phyloP scores from a whole-genome alignment of 768 basidiomycete genomes.

The Neoboletus magnificus region DNA sequence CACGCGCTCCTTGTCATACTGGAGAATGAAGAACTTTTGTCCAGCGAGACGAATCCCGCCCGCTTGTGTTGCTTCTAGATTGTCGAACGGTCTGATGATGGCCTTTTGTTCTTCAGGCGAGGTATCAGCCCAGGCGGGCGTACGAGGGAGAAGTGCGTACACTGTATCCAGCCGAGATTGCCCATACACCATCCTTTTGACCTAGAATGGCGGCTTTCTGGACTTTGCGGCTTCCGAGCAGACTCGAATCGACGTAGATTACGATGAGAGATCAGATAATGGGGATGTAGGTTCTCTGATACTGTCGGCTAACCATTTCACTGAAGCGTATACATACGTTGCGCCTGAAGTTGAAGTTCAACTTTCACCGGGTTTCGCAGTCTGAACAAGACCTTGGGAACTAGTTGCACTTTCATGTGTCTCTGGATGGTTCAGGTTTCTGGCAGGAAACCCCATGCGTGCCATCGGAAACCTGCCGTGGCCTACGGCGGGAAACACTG shows the following conservation, averaged over 20 bases:
- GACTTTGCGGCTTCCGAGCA: slow-evolving; percentile 71
- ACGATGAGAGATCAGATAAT: slow-evolving; percentile 37
- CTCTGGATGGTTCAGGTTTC: too few species aligned
- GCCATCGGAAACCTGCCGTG: too few species aligned
- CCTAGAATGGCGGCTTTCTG: slow-evolving; percentile 57
- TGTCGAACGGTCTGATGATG: slow-evolving; percentile 38
- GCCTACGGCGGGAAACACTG: too few species aligned
- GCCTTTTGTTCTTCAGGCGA: slow-evolving; percentile 25
- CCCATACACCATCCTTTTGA: slow-evolving; percentile 30
- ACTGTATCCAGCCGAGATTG: slow-evolving; percentile 19
- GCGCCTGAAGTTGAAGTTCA: too few species aligned
- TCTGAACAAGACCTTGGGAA: too few species aligned
- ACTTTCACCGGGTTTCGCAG: too few species aligned
- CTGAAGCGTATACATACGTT: too few species aligned
- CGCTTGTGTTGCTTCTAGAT: slow-evolving; percentile 43
- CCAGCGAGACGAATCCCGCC: slow-evolving; percentile 63
- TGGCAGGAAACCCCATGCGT: too few species aligned
- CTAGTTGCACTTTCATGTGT: too few species aligned
- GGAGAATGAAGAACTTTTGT: slow-evolving; percentile 72
- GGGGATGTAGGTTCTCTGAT: too few species aligned
- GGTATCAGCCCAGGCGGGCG: not conserved
- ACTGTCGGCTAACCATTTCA: too few species aligned
- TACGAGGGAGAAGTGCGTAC: slow-evolving; percentile 1
- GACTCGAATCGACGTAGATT: slow-evolving; percentile 82
- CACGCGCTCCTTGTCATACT: slow-evolving; percentile 47